Base-by-base conservation (phyloP, 441 rosid species). In the Hura crepitans region DNA sequence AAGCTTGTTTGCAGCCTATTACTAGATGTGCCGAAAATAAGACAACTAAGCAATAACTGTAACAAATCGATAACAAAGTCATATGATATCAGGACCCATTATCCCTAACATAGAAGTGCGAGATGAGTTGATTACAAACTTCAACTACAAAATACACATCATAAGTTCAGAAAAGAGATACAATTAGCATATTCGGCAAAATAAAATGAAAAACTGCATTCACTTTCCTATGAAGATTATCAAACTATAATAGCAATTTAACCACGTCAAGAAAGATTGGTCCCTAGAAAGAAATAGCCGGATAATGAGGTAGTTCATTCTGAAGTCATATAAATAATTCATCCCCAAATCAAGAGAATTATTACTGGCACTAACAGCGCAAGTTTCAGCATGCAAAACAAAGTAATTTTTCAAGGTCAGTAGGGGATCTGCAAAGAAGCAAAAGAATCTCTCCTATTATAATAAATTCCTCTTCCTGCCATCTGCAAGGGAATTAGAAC, bases 1-100 rank as follows among this genome's bases (percentile, higher is more conserved):
- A 62, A 71, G 28, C 33, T 71, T 17, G 22, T 70, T 50, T 9
- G 35, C 37, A 18, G n/a, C 46, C 59, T 66, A 37, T 55, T 53
- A 33, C 39, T 27, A 8, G 11, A 30, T 45, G 15, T 58, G n/a
- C 39, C 8, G 13, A 49, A 47, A 25, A 15, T 30, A 54, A 45
- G n/a, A 30, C 9, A 50, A 53, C 18, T 45, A 20, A 10, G 7
- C 14, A 39, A 49, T 15, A 63, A 30, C 20, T 27, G 39, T 54
- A 42, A 57, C 28, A 42, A n/a, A 49, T 49, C 3, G 20, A 22
- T 23, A 37, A 56, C 20, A 39, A 18, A 6, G 25, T 49, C 45
- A 67, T 23, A 42, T 56, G 6, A 45, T 45, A 22, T 43, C 49
- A 43, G 11, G 61, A 22, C 35, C 49, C 14, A 0, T 22, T 35